These are phyloP conservation scores for Vigna nakashimae DNA, from an alignment of 306 rosid species.

Conservation along the genomic window DNA sequence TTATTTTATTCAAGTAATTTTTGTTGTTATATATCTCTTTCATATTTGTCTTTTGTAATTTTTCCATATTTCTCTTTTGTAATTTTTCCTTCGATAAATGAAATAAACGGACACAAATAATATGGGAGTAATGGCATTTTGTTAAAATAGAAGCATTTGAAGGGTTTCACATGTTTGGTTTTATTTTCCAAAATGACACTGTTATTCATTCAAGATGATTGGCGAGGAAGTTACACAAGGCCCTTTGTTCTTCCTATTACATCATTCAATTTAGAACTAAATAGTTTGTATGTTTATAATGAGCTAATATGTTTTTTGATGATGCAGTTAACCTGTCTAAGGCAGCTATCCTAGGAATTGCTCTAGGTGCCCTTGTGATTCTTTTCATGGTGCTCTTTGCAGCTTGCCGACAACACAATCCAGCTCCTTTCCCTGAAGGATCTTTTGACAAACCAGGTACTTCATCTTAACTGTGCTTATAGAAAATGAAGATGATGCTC, in stretches of 20 bases:
- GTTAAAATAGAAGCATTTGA: not conserved
- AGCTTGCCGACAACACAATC: conserved; percentile 69
- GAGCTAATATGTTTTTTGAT: conserved; percentile 3
- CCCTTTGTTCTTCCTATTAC: not conserved
- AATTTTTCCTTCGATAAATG: too few species aligned
- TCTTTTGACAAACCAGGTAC: conserved; percentile 81
- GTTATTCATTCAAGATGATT: not conserved
- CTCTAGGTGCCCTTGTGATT: conserved; percentile 75
- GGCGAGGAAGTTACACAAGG: not conserved
- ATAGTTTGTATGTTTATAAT: not conserved
- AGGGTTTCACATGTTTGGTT: not conserved
- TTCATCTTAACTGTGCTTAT: not conserved
- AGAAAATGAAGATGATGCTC: conserved; percentile 13
- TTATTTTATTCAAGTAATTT: too few species aligned
- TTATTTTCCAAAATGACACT: not conserved
- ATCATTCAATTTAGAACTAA: not conserved
- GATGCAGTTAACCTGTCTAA: conserved; percentile 67
- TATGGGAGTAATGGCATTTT: too few species aligned
- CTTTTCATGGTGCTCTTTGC: conserved; percentile 77
- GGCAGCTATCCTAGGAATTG: conserved; percentile 83
- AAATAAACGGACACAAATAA: too few species aligned
- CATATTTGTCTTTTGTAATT: too few species aligned
- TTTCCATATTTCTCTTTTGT: too few species aligned
- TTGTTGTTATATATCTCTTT: too few species aligned
- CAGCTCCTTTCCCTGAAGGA: conserved; percentile 66